phyloP scores from a whole-genome alignment of 139 green algal genomes.

The Yamagishiella unicocca region DNA sequence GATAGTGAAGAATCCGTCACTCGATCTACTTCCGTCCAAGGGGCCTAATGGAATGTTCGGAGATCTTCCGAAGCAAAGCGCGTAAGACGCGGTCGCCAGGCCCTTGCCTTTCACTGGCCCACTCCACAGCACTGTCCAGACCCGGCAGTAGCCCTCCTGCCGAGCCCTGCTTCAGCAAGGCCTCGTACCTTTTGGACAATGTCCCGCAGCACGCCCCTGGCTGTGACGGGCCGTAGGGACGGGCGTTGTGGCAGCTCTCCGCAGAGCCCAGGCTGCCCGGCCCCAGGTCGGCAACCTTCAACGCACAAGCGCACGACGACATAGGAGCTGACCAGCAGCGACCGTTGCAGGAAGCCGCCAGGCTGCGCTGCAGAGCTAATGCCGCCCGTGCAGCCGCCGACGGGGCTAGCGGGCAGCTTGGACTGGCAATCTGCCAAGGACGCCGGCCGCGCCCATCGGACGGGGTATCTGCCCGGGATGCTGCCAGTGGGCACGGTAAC shows the following conservation, averaged over 20 bases:
- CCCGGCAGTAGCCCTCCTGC: background rate
- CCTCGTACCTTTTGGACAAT: constrained; percentile 41
- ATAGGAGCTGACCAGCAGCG: constrained; percentile 29
- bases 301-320: constrained; percentile 33
- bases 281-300: constrained; percentile 18
- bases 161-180: too few relatives aligned
- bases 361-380: background rate
- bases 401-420: background rate
- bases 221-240: background rate
- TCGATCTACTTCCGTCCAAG: background rate
- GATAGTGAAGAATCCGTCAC: background rate
- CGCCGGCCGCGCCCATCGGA: background rate
- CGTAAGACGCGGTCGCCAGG: too few relatives aligned
- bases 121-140: background rate
- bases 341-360: background rate
- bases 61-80: too few relatives aligned
- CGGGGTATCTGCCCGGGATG: constrained; percentile 1
- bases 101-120: too few relatives aligned
- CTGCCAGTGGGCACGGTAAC: background rate
- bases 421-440: constrained; percentile 7
- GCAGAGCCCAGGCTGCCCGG: background rate
- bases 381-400: background rate
- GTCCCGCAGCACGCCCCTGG: constrained; percentile 20
- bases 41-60: too few relatives aligned
- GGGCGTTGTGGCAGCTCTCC: background rate